phyloP scores from a whole-genome alignment of 768 basidiomycete genomes.

The Dioszegia hungarica region DNA sequence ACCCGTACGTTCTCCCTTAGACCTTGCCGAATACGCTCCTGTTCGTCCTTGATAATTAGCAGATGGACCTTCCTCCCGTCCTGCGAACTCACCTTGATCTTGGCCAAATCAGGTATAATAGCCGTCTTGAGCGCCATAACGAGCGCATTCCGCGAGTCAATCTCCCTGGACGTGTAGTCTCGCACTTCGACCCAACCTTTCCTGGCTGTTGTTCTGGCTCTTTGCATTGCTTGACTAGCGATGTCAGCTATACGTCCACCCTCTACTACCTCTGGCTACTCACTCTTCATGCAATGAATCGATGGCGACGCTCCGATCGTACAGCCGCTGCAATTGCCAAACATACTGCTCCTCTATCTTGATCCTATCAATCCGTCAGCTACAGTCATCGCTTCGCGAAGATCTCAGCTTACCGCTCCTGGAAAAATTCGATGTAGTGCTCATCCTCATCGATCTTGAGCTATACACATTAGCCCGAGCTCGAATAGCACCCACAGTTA shows the following conservation, averaged over 20 bases:
- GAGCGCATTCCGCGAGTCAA: slow-evolving; percentile 75
- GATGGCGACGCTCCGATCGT: slow-evolving; percentile 64
- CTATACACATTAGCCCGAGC: slow-evolving; percentile 9
- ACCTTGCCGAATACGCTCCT: slow-evolving; percentile 83
- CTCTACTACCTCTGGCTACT: slow-evolving; percentile 4
- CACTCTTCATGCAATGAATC: slow-evolving; percentile 66
- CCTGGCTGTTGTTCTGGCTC: slow-evolving; percentile 55
- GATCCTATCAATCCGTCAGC: slow-evolving; percentile 54
- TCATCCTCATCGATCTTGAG: slow-evolving; percentile 53
- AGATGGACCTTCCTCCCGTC: not conserved
- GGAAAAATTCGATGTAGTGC: slow-evolving; percentile 77
- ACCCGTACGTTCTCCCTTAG: slow-evolving; percentile 87
- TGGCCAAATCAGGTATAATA: slow-evolving; percentile 64
- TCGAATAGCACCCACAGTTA: not conserved
- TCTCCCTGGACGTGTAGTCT: slow-evolving; percentile 82
- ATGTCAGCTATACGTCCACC: not conserved
- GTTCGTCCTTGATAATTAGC: slow-evolving; percentile 62
- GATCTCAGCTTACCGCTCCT: slow-evolving; percentile 64
- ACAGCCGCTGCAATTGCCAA: slow-evolving; percentile 67
- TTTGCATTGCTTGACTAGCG: slow-evolving; percentile 54
- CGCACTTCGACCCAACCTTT: slow-evolving; percentile 77
- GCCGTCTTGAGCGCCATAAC: slow-evolving; percentile 64
- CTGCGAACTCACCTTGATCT: slow-evolving; percentile 54
- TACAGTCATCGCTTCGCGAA: not conserved
- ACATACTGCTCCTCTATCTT: slow-evolving; percentile 80